phyloP scores from a whole-genome alignment of 495 filamentous ascomycete species.

The Monascus purpureus region DNA sequence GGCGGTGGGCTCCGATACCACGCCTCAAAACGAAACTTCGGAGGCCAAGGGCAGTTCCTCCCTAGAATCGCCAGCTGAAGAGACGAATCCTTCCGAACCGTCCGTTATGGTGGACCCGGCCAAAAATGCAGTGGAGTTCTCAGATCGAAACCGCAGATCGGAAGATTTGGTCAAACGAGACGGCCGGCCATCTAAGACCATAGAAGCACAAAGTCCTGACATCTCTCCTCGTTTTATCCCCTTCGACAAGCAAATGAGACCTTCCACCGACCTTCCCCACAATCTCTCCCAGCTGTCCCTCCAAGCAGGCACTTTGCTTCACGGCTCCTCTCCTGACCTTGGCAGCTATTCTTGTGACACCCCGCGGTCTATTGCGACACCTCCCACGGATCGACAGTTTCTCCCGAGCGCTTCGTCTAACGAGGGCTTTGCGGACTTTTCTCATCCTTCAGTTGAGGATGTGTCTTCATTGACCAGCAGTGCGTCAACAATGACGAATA shows the following conservation, averaged over 20 bases:
- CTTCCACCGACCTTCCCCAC: slow-evolving; percentile 37
- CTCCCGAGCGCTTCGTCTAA: slow-evolving; percentile 34
- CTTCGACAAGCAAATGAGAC: slow-evolving; percentile 33
- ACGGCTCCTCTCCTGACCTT: slow-evolving; percentile 36
- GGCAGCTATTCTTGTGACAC: slow-evolving; percentile 37
- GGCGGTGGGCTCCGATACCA: slow-evolving; percentile 14
- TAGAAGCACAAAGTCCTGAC: slow-evolving; percentile 23
- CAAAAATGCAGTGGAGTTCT: background rate
- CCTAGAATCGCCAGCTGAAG: background rate
- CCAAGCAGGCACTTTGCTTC: slow-evolving; percentile 22
- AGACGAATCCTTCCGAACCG: background rate
- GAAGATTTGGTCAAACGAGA: slow-evolving; percentile 18
- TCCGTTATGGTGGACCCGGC: no score
- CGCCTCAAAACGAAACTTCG: slow-evolving; percentile 20
- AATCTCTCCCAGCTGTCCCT: slow-evolving; percentile 33
- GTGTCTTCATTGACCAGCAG: slow-evolving; percentile 79
- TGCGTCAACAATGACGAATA: slow-evolving; percentile 69
- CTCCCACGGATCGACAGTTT: slow-evolving; percentile 30
- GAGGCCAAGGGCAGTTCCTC: slow-evolving; percentile 33
- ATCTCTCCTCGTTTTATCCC: slow-evolving; percentile 29
- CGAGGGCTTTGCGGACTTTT: slow-evolving; percentile 48
- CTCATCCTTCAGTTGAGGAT: slow-evolving; percentile 68
- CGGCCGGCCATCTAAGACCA: slow-evolving; percentile 10
- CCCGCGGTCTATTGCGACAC: slow-evolving; percentile 41
- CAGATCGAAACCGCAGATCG: background rate